phyloP scores from a whole-genome alignment of 2,329 filamentous ascomycete genomes.

The Phialocephala subalpina region DNA sequence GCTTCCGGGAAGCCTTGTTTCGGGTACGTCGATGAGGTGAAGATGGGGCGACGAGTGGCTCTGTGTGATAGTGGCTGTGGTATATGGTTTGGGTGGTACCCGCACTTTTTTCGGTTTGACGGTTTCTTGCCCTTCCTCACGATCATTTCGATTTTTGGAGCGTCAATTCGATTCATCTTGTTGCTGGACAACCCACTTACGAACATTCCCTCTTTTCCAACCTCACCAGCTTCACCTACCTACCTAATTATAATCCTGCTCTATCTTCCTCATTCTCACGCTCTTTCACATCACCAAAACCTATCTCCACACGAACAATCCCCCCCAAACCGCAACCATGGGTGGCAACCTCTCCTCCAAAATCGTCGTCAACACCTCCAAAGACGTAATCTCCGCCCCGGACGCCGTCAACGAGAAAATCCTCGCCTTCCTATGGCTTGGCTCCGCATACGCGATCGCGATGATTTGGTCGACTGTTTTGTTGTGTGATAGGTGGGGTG shows the following conservation, averaged over 20 bases:
- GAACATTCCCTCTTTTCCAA: slow-evolving; percentile 8
- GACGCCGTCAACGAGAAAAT: slow-evolving; percentile 15
- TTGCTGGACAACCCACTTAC: slow-evolving; percentile 21
- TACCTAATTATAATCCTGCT: slow-evolving; percentile 1
- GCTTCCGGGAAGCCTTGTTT: slow-evolving; percentile 2
- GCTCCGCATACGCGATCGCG: slow-evolving; percentile 13
- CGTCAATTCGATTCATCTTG: slow-evolving; percentile 9
- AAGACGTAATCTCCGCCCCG: slow-evolving; percentile 10
- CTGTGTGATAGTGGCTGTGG: neutral
- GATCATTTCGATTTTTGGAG: neutral
- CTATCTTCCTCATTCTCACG: neutral
- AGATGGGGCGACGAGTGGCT: neutral
- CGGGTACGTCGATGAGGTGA: slow-evolving; percentile 6
- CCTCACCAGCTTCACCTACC: neutral
- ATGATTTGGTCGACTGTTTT: slow-evolving; percentile 22
- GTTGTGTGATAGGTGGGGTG: slow-evolving; percentile 16
- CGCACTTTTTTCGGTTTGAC: neutral
- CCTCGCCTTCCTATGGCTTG: slow-evolving; percentile 8
- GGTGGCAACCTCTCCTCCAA: slow-evolving; percentile 17
- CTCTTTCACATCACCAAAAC: neutral
- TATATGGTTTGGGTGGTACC: neutral
- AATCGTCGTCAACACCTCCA: slow-evolving; percentile 1
- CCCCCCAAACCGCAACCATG: slow-evolving; percentile 9
- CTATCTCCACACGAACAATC: neutral
- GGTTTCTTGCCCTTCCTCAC: neutral